A percentile compares a stretch with the other conserved stretches of the same genome.
phyloP scores from a whole-genome alignment of 306 rosid species.

The Ammopiptanthus mongolicus region DNA sequence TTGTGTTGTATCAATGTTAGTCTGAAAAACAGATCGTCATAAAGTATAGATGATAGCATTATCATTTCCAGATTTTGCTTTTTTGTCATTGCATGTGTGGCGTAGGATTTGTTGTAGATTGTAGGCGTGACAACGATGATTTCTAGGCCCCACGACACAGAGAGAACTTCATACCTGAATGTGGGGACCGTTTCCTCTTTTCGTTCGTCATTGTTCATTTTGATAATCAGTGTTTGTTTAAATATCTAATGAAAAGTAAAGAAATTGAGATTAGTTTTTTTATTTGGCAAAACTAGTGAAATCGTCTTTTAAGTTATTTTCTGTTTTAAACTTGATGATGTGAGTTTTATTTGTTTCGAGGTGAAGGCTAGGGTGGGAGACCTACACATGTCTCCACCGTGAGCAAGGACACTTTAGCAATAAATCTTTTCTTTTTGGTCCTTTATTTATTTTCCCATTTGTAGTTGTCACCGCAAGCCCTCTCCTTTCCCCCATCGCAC shows the following conservation, averaged over 20 bases:
- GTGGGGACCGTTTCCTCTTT: background rate
- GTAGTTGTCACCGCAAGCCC: too few relatives aligned
- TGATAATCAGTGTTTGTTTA: too few relatives aligned
- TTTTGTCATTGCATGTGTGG: slow-evolving; percentile 2
- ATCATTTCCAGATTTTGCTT: slow-evolving; percentile 15
- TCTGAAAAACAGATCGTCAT: slow-evolving; percentile 8
- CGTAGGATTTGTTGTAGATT: slow-evolving; percentile 23
- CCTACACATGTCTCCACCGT: too few relatives aligned
- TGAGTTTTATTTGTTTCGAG: too few relatives aligned
- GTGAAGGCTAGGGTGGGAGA: too few relatives aligned
- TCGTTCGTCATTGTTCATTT: background rate
- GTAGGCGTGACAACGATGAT: background rate
- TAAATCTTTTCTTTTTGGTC: too few relatives aligned
- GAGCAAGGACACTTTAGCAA: too few relatives aligned
- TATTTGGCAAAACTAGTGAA: too few relatives aligned
- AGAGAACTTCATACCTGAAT: background rate
- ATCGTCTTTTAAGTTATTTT: too few relatives aligned
- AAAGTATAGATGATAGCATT: slow-evolving; percentile 18
- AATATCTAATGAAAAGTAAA: background rate
- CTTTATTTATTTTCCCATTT: too few relatives aligned
- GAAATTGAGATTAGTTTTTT: background rate
- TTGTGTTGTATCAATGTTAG: slow-evolving; percentile 23
- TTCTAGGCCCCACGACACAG: background rate
- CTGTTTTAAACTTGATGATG: too few relatives aligned
- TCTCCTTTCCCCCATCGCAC: too few relatives aligned